Base-by-base conservation (phyloP, 331 rosid species). In the Erythrophleum ivorense region DNA sequence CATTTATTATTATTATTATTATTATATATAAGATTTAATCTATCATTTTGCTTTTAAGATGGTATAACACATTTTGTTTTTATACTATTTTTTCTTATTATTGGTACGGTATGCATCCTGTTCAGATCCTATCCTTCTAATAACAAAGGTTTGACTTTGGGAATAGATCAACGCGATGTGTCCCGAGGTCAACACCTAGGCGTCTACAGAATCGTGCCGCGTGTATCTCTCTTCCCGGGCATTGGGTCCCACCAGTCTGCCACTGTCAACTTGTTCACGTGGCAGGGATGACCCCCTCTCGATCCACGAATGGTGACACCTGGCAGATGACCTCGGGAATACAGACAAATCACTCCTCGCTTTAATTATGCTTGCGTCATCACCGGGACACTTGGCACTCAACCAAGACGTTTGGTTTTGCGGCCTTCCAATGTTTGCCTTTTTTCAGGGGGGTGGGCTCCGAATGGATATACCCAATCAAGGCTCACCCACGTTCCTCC, bases 181-280 rank as follows among this genome's bases (percentile, higher is more conserved):
- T 13, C 5, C 5, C 1, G 34, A 18, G 16, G 36, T 68, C 52
- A 68, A 68, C 73, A 68, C 40, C 66, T 24, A 2, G 11, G 31
- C 62, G 6, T n/a, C 62, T 3, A 6, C 46, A 43, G 9, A 1
- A 5, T 43, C 9, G 46, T 21, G 13, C 62, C 72, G n/a, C 81
- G 52, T 65, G 41, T 48, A 38, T 64, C 64, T 70, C n/a, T n/a
- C 45, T 78, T 53, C 68, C 57, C 65, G 45, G 57, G 62, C 9
- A 21, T 16, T 0, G 63, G 73, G 40, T 4, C 79, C 66, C 57
- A 34, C 43, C 1, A 31, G 19, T 13, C 65, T n/a, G 21, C 58
- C 38, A 14, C n/a, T n/a, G n/a, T n/a, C n/a, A n/a, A n/a, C n/a
- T n/a, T n/a, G n/a, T n/a, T n/a, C n/a, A n/a, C n/a, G n/a, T n/a